Percentiles rank a stretch among this genome's conserved stretches.
Conservation (phyloP, 768 basidiomycete species). For the Tephrocybe sp. region DNA sequence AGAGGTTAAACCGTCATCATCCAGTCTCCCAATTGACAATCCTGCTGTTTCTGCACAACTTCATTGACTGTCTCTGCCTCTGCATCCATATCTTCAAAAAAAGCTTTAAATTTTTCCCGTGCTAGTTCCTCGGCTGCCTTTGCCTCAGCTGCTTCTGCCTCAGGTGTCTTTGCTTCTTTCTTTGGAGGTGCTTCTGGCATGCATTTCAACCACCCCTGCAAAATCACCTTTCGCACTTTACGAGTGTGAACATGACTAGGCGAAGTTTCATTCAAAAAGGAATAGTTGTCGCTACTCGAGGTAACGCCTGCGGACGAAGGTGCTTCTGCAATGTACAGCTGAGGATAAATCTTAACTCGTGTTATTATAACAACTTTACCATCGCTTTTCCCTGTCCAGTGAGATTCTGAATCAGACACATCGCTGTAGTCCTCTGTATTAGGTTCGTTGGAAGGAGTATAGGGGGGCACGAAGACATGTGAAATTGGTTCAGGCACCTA, state of each 20-base stretch:
- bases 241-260: no score
- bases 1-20: no score
- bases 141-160: no score
- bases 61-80: background rate
- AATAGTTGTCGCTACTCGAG: conserved; percentile 6
- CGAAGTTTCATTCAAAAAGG: conserved; percentile 5
- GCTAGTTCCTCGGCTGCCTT: no score
- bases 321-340: conserved; percentile 24
- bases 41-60: background rate
- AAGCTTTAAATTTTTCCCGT: no score
- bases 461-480: conserved; percentile 22
- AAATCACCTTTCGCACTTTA: no score
- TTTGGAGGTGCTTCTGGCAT: background rate
- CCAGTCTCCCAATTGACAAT: conserved; percentile 22
- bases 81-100: no score
- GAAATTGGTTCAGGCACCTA: conserved; percentile 43
- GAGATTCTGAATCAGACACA: conserved; percentile 36
- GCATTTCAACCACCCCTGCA: conserved; percentile 9
- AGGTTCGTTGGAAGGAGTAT: conserved; percentile 21
- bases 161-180: no score
- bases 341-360: background rate
- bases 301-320: conserved; percentile 31
- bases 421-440: conserved; percentile 21
- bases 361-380: conserved; percentile 23
- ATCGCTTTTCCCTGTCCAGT: conserved; percentile 40